Conservation (phyloP, 73 alveolate species). For the Paramecium primaurelia region DNA sequence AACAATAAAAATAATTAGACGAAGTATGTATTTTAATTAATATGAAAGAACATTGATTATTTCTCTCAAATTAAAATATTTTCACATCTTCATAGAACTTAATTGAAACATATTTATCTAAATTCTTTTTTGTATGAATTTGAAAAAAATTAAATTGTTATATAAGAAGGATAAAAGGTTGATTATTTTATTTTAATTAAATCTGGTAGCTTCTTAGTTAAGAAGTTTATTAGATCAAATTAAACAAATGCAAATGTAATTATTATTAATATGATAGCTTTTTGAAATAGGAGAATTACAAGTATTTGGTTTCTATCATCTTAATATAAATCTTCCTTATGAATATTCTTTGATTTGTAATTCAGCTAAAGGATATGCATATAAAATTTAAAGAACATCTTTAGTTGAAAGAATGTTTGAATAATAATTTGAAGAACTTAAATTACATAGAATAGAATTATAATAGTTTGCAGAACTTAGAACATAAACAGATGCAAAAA, state of each 20-base stretch:
- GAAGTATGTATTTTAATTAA: not conserved
- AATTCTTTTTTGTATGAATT: slow-evolving; percentile 8
- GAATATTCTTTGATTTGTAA: not conserved
- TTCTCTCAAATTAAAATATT: not conserved
- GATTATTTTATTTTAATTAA: not conserved
- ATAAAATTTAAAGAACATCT: not conserved
- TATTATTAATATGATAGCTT: not conserved
- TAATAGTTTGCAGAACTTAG: not conserved
- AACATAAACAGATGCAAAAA: not conserved
- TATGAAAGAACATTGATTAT: not conserved
- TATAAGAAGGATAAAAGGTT: slow-evolving; percentile 11
- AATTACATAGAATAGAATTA: not conserved
- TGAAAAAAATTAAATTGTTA: not conserved
- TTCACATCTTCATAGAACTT: not conserved
- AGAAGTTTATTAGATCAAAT: not conserved
- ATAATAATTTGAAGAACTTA: not conserved
- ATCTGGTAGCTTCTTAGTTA: not conserved
- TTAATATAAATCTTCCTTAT: not conserved
- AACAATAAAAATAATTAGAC: not conserved
- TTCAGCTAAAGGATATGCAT: not conserved
- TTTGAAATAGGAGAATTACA: not conserved
- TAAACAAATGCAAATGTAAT: not conserved
- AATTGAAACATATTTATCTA: slow-evolving; percentile 1
- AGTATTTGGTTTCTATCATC: not conserved
- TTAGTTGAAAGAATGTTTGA: slow-evolving; percentile 10